Base-by-base conservation (phyloP, 129 eudicot genomes). In the Scalesia atractyloides region DNA sequence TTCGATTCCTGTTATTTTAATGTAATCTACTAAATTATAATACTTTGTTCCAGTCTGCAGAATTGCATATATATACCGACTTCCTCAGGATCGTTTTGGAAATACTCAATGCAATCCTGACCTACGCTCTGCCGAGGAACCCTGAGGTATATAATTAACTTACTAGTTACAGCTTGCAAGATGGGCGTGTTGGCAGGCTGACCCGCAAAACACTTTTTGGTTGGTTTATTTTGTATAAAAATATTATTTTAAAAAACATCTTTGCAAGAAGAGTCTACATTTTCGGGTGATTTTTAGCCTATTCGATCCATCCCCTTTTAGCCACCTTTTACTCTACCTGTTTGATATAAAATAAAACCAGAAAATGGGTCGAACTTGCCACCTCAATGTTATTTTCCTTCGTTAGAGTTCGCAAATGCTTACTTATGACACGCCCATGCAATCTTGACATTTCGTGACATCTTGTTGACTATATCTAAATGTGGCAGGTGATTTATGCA, bases 71-170 rank as follows among this genome's bases (percentile, higher is more conserved):
- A 34, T 94, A 90, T 73, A 86, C 98, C 0, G 98, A 94, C 84
- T 94, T 94, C 76, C 73, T 94, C 79, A 86, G 98, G 66, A 84
- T 94, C 20, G 98, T 94, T 34, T 89, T 94, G 75, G 98, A 94
- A 81, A 90, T 94, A 81, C 52, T 94, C 30, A 94, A 94, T 78
- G 86, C 97, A 37, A 90, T 90, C 58, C 81, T 94, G 66, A 90
- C 97, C 9, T 90, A 90, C 68, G 92, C 96, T 17, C 77, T 94
- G 72, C 98, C 98, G 2, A 82, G 93, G 51, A 94, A 94, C 82
- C 98, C 98, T 5, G 98, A 94, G 97, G 98, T 93, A 86, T 70
- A 18, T 52, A 13, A 5, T 68, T 44, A 49, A 41, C 13, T 72
- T 37, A 36, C 17, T 4, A 22, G 12, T 49, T 51, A 12, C 63